A percentile compares a stretch with the other conserved stretches of the same genome.
phyloP scores from a whole-genome alignment of 139 green algal species.

The Chlamydomonas sp. region DNA sequence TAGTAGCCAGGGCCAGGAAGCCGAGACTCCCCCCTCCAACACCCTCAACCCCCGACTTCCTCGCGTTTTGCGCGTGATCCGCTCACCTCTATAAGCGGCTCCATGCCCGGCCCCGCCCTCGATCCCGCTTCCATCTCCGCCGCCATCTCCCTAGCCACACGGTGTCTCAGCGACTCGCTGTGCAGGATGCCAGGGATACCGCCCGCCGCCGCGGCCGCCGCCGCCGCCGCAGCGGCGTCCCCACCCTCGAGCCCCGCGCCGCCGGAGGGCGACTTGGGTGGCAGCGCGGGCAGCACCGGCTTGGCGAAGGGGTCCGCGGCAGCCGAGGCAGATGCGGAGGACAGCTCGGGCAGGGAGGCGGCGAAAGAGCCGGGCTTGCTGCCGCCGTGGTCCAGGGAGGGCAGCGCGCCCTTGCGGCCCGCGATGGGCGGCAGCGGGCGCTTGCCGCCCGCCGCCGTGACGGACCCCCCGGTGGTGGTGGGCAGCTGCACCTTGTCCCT shows the following conservation, averaged over 20 bases:
- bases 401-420: too few relatives aligned
- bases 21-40: too few relatives aligned
- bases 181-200: slow-evolving; percentile 1
- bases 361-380: background rate
- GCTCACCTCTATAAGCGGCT: background rate
- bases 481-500: background rate
- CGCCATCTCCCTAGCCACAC: background rate
- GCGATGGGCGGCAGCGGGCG: too few relatives aligned
- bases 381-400: too few relatives aligned
- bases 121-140: background rate
- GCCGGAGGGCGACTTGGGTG: background rate
- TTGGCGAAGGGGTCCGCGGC: background rate
- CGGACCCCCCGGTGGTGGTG: too few relatives aligned
- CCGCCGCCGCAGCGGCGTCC: background rate
- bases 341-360: background rate
- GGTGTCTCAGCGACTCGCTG: background rate
- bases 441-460: too few relatives aligned
- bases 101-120: background rate
- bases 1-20: too few relatives aligned
- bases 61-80: background rate
- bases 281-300: slow-evolving; percentile 6
- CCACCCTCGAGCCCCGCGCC: background rate
- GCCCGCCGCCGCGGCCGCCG: background rate
- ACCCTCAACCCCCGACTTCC: too few relatives aligned
- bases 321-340: background rate